A percentile compares a stretch with the other conserved stretches of the same genome.
phyloP scores from a whole-genome alignment of 352 stramenopile species.

The Globisporangium heterothallicum region DNA sequence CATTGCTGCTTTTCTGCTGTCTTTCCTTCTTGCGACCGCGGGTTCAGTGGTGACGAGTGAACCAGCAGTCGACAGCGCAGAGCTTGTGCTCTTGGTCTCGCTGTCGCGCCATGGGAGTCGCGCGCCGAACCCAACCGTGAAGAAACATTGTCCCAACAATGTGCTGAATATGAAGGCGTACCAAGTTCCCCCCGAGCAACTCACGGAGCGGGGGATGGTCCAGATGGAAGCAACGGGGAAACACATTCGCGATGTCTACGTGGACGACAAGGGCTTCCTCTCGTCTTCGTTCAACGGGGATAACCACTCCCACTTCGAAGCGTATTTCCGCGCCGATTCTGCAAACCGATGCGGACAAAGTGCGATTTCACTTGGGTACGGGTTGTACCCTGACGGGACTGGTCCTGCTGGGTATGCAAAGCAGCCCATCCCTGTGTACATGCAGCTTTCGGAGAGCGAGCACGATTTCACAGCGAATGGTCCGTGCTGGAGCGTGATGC shows the following conservation, averaged over 20 bases:
- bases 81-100: constrained; percentile 63
- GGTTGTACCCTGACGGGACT: constrained; percentile 64
- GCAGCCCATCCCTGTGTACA: constrained; percentile 71
- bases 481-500: constrained; percentile 55
- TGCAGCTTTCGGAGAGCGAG: constrained; percentile 76
- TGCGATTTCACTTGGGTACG: constrained; percentile 59
- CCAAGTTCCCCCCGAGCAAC: constrained; percentile 60
- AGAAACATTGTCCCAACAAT: constrained; percentile 65
- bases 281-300: constrained; percentile 62
- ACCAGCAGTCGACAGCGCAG: constrained; percentile 20
- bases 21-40: not conserved
- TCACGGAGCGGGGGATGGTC: constrained; percentile 68
- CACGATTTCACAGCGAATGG: constrained; percentile 73
- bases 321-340: constrained; percentile 68
- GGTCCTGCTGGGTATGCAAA: constrained; percentile 46
- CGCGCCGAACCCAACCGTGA: constrained; percentile 60
- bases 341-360: constrained; percentile 68
- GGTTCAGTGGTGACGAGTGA: not conserved
- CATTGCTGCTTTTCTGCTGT: constrained; percentile 1
- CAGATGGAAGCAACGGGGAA: constrained; percentile 56
- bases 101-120: constrained; percentile 68
- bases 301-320: constrained; percentile 53
- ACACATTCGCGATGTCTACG: constrained; percentile 71
- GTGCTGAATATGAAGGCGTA: constrained; percentile 49
- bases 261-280: constrained; percentile 55